Evolutionary conservation across 805 yeast species (phyloP).

Genomic region (Ogataea trehaloabstinens): DNA sequence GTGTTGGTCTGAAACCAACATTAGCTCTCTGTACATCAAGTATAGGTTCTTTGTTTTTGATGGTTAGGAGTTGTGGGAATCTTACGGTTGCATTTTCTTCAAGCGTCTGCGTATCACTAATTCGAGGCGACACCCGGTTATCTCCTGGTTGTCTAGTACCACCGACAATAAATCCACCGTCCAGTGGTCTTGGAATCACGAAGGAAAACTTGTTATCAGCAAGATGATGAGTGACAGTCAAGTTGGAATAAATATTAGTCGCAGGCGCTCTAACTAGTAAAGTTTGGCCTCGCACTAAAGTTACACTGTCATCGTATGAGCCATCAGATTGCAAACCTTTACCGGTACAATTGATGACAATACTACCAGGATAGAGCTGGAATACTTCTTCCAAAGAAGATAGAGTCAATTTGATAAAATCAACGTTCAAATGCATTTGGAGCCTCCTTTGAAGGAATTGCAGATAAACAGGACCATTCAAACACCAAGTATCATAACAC

Average conservation of each 20-base stretch:
- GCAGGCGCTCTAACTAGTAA: not conserved
- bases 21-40: slow-evolving; percentile 48
- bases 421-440: slow-evolving; percentile 17
- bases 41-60: slow-evolving; percentile 41
- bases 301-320: not conserved
- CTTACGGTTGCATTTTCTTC: slow-evolving; percentile 20
- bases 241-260: no score
- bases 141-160: slow-evolving; percentile 71
- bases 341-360: slow-evolving; percentile 59
- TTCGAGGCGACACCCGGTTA: no score
- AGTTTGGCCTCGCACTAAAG: not conserved
- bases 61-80: slow-evolving; percentile 37
- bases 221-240: slow-evolving; percentile 48
- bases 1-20: slow-evolving; percentile 46
- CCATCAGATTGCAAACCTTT: not conserved
- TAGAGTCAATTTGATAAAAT: slow-evolving; percentile 32
- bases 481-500: not conserved
- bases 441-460: not conserved
- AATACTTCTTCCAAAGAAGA: slow-evolving; percentile 42
- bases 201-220: slow-evolving; percentile 37
- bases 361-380: slow-evolving; percentile 26
- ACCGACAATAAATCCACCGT: slow-evolving; percentile 60
- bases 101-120: slow-evolving; percentile 35
- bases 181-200: slow-evolving; percentile 54
- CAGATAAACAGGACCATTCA: not conserved